Evolutionary conservation across 2,329 filamentous ascomycete species (phyloP), one percentile per base, ranked within the genome.

Genomic region (Apiospora hydei): DNA sequence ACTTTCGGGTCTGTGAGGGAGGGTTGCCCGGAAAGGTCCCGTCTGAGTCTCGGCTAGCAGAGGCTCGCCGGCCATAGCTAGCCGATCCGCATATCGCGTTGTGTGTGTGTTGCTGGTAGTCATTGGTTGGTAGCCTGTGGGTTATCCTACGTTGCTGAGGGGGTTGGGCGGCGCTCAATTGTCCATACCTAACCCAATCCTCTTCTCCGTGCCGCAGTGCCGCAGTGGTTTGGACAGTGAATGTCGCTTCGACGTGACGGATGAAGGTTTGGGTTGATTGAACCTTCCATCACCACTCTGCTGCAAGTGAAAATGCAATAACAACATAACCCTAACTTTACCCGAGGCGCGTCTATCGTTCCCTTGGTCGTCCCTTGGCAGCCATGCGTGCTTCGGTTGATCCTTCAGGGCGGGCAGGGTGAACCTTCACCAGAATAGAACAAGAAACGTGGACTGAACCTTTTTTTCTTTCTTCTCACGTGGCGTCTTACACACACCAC

Each of bases 361-460:
- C 4, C 51, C 51, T 34, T 57, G 51, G 26, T 26, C 16, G 34
- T 26, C 51, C 51, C 30, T 30, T 57, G 51, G 3, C 10, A 26
- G 14, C 53, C 21, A 6, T 38, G 53, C 30, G 21, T 38, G 30
- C 30, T 11, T 34, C 30, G 53, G 8, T 34, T 10, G 53, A 61
- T 61, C 53, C 53, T 61, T 61, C 53, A 61, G 53, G 53, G 53
- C 53, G 53, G 53, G 30, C 53, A 18, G 16, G 10, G 10, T 30
- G 53, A 61, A 61, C 30, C 8, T 21, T 11, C 16, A 38, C 53
- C 5, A 61, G 30, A 61, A 61, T 61, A 61, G 57, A 41, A 64
- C 57, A n/a, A n/a, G 57, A 64, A 64, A 64, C 57, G 57, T 41
- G 57, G 57, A 64, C 8, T 64, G 57, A 61, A 38, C 57, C 53